Percentiles rank a stretch among this genome's conserved stretches.
Evolutionary conservation across 371 early-diverging fungal species (phyloP).

Genomic region (Zychaea mexicana): DNA sequence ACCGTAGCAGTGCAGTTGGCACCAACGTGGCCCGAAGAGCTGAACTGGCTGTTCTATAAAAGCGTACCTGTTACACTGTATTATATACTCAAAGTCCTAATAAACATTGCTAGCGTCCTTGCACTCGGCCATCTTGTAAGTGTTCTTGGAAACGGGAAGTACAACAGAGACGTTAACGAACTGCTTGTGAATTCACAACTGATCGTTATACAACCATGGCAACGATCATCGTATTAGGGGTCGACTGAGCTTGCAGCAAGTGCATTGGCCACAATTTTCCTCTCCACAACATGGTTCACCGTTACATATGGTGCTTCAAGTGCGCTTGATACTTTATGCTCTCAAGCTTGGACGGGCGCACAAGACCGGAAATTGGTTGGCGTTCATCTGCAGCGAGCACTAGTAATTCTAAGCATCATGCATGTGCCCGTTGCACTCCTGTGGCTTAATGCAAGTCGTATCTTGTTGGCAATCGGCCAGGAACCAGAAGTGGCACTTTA

Average conservation of each 20-base stretch:
- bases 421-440: constrained; percentile 60
- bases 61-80: not conserved
- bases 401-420: constrained; percentile 73
- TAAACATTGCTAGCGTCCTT: not conserved
- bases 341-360: constrained; percentile 83
- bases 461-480: constrained; percentile 12
- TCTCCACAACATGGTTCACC: not conserved
- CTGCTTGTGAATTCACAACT: not conserved
- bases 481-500: constrained; percentile 10
- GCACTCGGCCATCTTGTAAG: constrained; percentile 24
- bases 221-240: not conserved
- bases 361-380: constrained; percentile 73
- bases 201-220: not conserved
- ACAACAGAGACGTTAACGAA: too few species aligned
- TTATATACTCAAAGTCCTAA: not conserved
- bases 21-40: not conserved
- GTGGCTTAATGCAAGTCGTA: constrained; percentile 49
- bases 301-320: constrained; percentile 51
- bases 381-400: constrained; percentile 81
- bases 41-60: constrained; percentile 4
- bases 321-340: constrained; percentile 86
- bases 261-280: constrained; percentile 9
- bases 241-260: constrained; percentile 6
- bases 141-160: too few species aligned
- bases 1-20: not conserved